Conservation (phyloP, 2,329 filamentous ascomycete species). For the Didymella lethalis region DNA sequence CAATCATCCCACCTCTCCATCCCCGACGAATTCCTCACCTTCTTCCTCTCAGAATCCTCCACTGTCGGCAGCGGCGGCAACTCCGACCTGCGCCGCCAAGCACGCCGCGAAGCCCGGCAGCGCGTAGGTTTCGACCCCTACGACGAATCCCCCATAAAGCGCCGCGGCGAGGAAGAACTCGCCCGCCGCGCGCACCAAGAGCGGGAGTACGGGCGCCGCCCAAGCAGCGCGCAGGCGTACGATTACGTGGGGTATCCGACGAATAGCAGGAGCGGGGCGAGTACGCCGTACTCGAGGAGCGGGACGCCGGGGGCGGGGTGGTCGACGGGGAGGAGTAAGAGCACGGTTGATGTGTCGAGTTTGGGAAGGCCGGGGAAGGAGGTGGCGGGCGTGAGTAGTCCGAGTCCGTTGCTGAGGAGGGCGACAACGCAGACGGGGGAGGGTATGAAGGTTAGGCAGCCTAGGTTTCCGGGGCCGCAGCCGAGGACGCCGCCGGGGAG, state of each 20-base stretch:
- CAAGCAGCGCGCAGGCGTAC: constrained; percentile 18
- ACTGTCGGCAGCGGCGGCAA: constrained; percentile 72
- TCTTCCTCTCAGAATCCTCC: constrained; percentile 78
- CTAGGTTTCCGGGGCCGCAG: constrained; percentile 23
- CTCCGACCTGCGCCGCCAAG: constrained; percentile 65
- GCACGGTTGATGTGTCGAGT: constrained; percentile 13
- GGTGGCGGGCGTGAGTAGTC: constrained; percentile 6
- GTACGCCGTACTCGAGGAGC: constrained; percentile 27
- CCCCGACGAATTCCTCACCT: constrained; percentile 85
- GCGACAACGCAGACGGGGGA: constrained; percentile 42
- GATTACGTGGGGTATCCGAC: constrained; percentile 46
- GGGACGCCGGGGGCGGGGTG: constrained; percentile 14
- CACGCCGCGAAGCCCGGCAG: constrained; percentile 66
- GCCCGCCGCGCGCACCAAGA: constrained; percentile 44
- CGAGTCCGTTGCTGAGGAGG: constrained; percentile 47
- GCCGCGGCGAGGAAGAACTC: constrained; percentile 71
- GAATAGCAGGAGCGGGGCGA: constrained; percentile 19
- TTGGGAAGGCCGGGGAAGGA: not conserved
- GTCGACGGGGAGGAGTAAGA: not conserved
- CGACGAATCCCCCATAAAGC: constrained; percentile 73
- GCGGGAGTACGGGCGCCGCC: constrained; percentile 8
- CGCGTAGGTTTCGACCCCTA: constrained; percentile 76
- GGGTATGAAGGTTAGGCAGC: constrained; percentile 29
- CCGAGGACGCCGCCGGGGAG: constrained; percentile 6
- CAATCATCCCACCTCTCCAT: constrained; percentile 89